Conservation (phyloP, 768 basidiomycete genomes). For the Podaxis sp. region DNA sequence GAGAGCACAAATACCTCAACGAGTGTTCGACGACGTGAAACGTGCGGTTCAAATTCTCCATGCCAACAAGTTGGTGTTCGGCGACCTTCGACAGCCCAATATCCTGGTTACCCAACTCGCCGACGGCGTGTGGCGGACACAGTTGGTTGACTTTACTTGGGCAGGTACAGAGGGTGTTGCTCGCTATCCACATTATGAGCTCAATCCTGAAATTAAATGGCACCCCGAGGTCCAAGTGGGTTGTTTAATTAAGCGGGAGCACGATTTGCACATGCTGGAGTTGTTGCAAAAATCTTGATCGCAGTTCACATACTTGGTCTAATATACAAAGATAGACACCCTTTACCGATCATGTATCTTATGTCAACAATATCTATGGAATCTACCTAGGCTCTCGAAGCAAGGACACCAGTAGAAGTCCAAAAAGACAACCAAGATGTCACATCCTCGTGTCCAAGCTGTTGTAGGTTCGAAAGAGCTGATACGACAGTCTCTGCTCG, state of each 20-base stretch:
- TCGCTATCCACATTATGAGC: too few relatives aligned
- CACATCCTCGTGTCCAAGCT: constrained; percentile 17
- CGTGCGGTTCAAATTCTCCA: too few relatives aligned
- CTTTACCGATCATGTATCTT: background rate
- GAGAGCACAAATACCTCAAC: too few relatives aligned
- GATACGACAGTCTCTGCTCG: constrained; percentile 10
- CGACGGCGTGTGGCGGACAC: too few relatives aligned
- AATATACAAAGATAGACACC: constrained; percentile 4
- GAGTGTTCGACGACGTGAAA: too few relatives aligned
- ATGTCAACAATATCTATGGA: background rate
- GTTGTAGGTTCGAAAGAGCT: constrained; percentile 10
- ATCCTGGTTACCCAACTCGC: too few relatives aligned
- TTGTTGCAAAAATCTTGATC: too few relatives aligned
- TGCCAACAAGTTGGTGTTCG: too few relatives aligned
- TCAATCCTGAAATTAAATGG: too few relatives aligned
- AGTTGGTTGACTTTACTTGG: background rate
- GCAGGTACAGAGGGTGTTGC: background rate
- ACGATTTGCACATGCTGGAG: too few relatives aligned
- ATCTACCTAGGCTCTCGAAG: background rate
- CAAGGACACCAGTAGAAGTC: constrained; percentile 9
- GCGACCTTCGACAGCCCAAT: too few relatives aligned
- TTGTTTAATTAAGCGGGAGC: too few relatives aligned
- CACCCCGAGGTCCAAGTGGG: background rate
- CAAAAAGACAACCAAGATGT: constrained; percentile 19
- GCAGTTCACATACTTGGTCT: background rate